These are phyloP conservation scores for Kwoniella shivajii DNA, from an alignment of 1,284 basidiomycete species.

Conservation along the genomic window DNA sequence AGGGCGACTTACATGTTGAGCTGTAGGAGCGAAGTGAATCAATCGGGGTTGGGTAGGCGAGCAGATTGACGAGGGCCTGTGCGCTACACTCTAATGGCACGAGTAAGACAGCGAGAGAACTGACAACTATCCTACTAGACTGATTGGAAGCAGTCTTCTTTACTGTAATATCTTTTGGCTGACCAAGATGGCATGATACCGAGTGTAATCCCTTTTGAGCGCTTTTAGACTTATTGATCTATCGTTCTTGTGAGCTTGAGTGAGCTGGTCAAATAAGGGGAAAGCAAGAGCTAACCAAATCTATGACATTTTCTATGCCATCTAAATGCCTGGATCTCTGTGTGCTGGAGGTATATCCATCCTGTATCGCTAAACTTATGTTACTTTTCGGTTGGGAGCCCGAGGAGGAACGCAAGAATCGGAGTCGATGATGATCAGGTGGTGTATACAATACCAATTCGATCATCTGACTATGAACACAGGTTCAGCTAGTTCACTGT, in stretches of 20 bases:
- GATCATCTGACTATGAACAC: conserved; percentile 4
- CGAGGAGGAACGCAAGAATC: conserved; percentile 19
- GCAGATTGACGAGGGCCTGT: not conserved
- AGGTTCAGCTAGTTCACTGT: not conserved
- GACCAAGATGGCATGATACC: not conserved
- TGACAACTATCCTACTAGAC: not conserved
- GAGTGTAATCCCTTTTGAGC: not conserved
- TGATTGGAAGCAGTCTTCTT: too few relatives aligned
- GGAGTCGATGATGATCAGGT: conserved; percentile 31
- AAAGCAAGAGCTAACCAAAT: conserved; percentile 7
- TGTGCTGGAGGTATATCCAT: not conserved
- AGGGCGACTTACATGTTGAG: conserved; percentile 8
- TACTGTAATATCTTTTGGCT: not conserved
- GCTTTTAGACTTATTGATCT: not conserved
- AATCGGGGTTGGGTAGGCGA: not conserved
- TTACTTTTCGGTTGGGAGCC: not conserved
- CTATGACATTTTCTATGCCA: conserved; percentile 11
- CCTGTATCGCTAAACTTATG: conserved; percentile 2
- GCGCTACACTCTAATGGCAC: not conserved
- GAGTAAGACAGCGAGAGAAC: not conserved
- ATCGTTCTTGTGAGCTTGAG: not conserved
- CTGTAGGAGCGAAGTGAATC: conserved; percentile 3
- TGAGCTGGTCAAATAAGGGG: not conserved
- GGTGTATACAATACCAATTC: conserved; percentile 36
- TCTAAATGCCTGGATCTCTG: not conserved